phyloP scores from a whole-genome alignment of 768 basidiomycete genomes.

The Naganishia vaughanmartiniae region DNA sequence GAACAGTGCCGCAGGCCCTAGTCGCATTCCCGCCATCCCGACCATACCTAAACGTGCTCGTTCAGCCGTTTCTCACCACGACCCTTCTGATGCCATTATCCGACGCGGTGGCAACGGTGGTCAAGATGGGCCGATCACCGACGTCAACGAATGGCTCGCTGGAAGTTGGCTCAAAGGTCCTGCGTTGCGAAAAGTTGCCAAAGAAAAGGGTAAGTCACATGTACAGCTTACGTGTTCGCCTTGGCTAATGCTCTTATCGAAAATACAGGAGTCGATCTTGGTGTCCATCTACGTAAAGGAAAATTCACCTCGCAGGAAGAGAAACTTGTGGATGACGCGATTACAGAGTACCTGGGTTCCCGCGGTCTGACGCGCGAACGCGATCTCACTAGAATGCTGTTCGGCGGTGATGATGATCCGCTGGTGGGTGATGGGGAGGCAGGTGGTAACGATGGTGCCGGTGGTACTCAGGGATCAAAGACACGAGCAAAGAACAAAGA shows the following conservation, averaged over 20 bases:
- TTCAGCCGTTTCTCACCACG: not conserved
- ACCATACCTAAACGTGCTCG: not conserved
- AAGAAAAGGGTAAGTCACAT: slow-evolving; percentile 4
- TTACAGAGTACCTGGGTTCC: not conserved
- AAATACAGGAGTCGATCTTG: slow-evolving; percentile 9
- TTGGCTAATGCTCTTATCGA: no score
- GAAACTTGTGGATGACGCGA: slow-evolving; percentile 17
- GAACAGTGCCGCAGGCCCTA: not conserved
- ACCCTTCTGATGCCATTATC: slow-evolving; percentile 8
- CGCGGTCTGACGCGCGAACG: slow-evolving; percentile 17
- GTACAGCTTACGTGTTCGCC: not conserved
- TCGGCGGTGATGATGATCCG: not conserved
- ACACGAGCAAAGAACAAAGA: slow-evolving; percentile 17
- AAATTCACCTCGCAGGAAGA: slow-evolving; percentile 23
- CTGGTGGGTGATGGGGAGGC: slow-evolving; percentile 5
- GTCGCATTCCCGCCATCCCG: not conserved
- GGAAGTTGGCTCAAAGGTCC: slow-evolving; percentile 23
- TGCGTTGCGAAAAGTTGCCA: slow-evolving; percentile 14
- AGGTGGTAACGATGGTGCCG: slow-evolving; percentile 9
- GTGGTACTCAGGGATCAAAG: not conserved
- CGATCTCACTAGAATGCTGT: slow-evolving; percentile 12
- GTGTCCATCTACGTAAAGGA: slow-evolving; percentile 15
- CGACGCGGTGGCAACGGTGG: slow-evolving; percentile 7
- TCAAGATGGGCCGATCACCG: slow-evolving; percentile 16
- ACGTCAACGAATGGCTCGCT: slow-evolving; percentile 19